Percentiles rank a stretch among this genome's conserved stretches.
Conservation (phyloP, 2,329 filamentous ascomycete species). For the Colletotrichum cuscutae region DNA sequence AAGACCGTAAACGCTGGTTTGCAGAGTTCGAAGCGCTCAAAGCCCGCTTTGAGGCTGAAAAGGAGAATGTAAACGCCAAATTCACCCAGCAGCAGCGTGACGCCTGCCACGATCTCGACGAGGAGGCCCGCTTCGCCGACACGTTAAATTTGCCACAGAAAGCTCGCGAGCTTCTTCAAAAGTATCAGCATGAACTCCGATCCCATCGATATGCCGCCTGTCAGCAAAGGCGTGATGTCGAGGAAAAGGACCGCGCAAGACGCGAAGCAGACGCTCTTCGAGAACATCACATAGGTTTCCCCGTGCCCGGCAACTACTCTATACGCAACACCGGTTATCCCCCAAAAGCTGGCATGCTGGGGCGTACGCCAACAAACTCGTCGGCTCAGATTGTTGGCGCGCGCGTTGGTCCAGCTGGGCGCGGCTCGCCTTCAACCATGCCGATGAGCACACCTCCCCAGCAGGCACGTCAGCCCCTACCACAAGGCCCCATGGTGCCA, state of each 20-base stretch:
- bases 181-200: constrained; percentile 20
- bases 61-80: constrained; percentile 5
- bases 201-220: constrained; percentile 21
- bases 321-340: neutral
- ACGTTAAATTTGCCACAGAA: neutral
- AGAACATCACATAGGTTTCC: constrained; percentile 22
- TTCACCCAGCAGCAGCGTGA: constrained; percentile 7
- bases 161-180: constrained; percentile 13
- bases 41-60: constrained; percentile 18
- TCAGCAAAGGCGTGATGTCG: neutral
- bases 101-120: constrained; percentile 21
- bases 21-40: constrained; percentile 6
- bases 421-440: neutral
- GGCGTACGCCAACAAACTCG: neutral
- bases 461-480: neutral
- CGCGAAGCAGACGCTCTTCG: constrained; percentile 13
- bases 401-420: neutral
- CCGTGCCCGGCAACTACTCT: neutral
- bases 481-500: neutral
- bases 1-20: constrained; percentile 26
- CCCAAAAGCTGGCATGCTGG: neutral
- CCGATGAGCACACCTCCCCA: neutral
- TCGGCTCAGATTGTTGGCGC: neutral
- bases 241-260: neutral
- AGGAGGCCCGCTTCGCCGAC: constrained; percentile 6